Base-by-base conservation (phyloP, 2,329 filamentous ascomycete species). In the Didymella keratinophila region DNA sequence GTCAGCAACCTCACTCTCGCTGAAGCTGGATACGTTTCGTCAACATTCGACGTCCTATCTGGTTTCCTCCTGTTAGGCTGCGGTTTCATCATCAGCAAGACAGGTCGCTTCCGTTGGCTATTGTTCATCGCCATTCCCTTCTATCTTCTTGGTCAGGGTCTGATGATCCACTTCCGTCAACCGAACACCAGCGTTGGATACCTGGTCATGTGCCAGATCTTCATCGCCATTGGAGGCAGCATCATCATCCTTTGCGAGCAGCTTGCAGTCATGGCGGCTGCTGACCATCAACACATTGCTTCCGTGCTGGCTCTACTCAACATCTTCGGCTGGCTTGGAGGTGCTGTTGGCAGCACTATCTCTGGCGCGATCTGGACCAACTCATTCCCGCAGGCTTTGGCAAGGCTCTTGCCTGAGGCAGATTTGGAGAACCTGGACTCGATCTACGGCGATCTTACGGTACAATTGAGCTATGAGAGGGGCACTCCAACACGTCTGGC, bases 311-410 rank as follows among this genome's bases (percentile, higher is more conserved):
- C 74, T 4, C 54, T 68, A 6, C 82, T 86, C 2, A 80, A 89
- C 21, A 81, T 89, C n/a, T 84, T 86, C 28, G 80, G 83, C 57
- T 84, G 82, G 58, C 82, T 90, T 58, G 88, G 76, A 7, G 67
- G 71, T n/a, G 73, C 72, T 3, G 69, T 77, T 16, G 76, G 76
- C 3, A 62, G 55, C 36, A 82, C 87, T 1, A 80, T 90, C 39
- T 82, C 87, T 0, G 82, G 82, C 0, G 86, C 86, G 2, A 85
- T 90, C 58, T 90, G 87, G 87, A 85, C 83, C 8, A 58, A 64
- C 39, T 50, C 59, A 1, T 62, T 69, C 5, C 60, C 61, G 3
- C 53, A 61, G 12, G 54, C 52, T 18, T 56, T 69, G 6, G 64
- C 67, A 10, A 57, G 67, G 2, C 66, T 71, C 6, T 65, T 78